These are phyloP conservation scores for Lipomyces yamadae DNA, from an alignment of 805 yeast genomes.

Conservation along the genomic window DNA sequence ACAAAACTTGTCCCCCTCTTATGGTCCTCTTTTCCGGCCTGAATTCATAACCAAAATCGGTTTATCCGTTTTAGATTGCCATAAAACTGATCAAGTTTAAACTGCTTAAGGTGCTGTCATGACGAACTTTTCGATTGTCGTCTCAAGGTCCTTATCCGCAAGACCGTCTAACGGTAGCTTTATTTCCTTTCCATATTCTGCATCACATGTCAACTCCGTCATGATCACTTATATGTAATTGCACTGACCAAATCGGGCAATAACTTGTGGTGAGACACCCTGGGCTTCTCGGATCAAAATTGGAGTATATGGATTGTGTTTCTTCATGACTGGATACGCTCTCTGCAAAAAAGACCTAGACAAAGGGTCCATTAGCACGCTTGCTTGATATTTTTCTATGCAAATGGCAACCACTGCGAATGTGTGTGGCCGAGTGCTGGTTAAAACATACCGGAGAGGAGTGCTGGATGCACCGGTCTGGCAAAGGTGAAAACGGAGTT, in stretches of 20 bases:
- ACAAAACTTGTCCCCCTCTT: background rate
- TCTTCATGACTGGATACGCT: conserved; percentile 68
- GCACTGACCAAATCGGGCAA: conserved; percentile 64
- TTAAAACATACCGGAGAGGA: conserved; percentile 56
- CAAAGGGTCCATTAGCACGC: background rate
- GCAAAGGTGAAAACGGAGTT: conserved; percentile 74
- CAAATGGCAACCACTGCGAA: background rate
- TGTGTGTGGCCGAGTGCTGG: background rate
- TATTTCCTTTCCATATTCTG: conserved; percentile 53
- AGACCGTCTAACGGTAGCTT: conserved; percentile 51
- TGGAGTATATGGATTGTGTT: conserved; percentile 68
- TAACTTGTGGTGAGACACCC: conserved; percentile 73
- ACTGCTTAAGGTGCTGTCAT: conserved; percentile 7
- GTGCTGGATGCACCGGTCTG: conserved; percentile 76
- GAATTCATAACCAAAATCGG: background rate
- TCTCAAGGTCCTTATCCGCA: conserved; percentile 41
- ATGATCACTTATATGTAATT: background rate
- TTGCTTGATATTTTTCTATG: background rate
- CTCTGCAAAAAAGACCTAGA: conserved; percentile 63
- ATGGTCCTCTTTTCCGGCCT: background rate
- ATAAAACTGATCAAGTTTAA: too few species aligned
- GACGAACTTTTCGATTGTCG: conserved; percentile 37
- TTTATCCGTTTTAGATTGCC: too few species aligned
- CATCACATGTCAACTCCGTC: conserved; percentile 3
- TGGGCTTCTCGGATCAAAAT: conserved; percentile 77